phyloP scores from a whole-genome alignment of 345 rosid species.

The Salix caprea region DNA sequence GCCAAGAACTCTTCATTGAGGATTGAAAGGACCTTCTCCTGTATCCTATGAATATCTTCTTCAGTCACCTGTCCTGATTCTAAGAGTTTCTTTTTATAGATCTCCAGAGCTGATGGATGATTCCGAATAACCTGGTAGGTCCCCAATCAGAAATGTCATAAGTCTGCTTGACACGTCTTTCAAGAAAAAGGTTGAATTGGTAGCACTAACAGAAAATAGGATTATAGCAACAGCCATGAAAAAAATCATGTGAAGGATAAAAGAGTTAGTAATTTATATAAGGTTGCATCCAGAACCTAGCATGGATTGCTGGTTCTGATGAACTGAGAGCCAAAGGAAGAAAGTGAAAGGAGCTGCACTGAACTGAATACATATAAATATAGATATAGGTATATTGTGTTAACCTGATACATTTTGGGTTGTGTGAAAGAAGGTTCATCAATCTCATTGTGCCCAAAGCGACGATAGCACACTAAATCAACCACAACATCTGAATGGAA shows the following conservation, averaged over 20 bases:
- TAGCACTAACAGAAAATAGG: not conserved
- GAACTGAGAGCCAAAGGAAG: not conserved
- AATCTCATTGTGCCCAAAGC: slow-evolving; percentile 81
- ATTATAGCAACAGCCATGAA: not conserved
- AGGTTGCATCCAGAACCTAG: not conserved
- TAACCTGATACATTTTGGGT: slow-evolving; percentile 79
- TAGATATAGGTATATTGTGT: slow-evolving; percentile 1
- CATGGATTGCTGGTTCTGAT: slow-evolving; percentile 3
- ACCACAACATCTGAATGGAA: slow-evolving; percentile 82
- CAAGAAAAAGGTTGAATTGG: slow-evolving; percentile 1
- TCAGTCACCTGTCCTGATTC: slow-evolving; percentile 58
- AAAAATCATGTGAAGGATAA: not conserved
- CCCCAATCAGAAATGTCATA: slow-evolving; percentile 10
- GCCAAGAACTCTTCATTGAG: slow-evolving; percentile 68
- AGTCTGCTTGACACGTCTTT: not conserved
- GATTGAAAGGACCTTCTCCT: slow-evolving; percentile 55
- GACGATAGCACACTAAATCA: slow-evolving; percentile 72
- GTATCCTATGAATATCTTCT: slow-evolving; percentile 54
- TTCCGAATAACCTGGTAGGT: slow-evolving; percentile 53
- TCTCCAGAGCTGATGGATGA: slow-evolving; percentile 66
- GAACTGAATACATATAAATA: not conserved
- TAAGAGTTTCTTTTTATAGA: slow-evolving; percentile 58
- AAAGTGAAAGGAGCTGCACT: not conserved
- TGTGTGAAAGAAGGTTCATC: slow-evolving; percentile 83
- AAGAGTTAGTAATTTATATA: not conserved